These are phyloP conservation scores for Aspergillus terreus DNA, from an alignment of 2,329 filamentous ascomycete genomes.

Conservation along the genomic window DNA sequence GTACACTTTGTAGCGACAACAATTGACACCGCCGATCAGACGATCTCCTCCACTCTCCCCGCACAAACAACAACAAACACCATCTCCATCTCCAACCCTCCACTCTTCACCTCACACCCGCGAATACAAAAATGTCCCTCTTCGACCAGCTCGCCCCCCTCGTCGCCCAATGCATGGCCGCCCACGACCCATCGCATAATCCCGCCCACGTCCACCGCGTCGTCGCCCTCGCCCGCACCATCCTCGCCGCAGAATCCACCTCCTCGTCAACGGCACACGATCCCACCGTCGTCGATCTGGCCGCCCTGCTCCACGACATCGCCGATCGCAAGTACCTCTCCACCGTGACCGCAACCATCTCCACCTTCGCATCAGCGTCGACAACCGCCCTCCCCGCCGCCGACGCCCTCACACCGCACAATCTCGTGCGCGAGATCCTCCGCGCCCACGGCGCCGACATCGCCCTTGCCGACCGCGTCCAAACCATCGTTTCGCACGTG, in stretches of 20 bases:
- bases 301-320: slow-evolving; percentile 80
- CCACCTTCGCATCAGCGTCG: background rate
- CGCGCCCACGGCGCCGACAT: slow-evolving; percentile 48
- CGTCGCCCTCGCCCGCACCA: slow-evolving; percentile 64
- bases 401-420: slow-evolving; percentile 18
- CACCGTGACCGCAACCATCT: slow-evolving; percentile 21
- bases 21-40: background rate
- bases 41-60: background rate
- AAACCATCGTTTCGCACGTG: slow-evolving; percentile 70
- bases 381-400: background rate
- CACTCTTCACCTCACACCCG: background rate
- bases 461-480: slow-evolving; percentile 62
- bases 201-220: slow-evolving; percentile 81
- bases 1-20: background rate
- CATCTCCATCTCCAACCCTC: background rate
- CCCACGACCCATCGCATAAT: slow-evolving; percentile 80
- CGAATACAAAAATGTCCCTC: slow-evolving; percentile 30
- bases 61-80: background rate
- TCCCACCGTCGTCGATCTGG: slow-evolving; percentile 59
- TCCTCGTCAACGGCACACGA: slow-evolving; percentile 43
- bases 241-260: slow-evolving; percentile 50
- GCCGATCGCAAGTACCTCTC: slow-evolving; percentile 77
- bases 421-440: slow-evolving; percentile 27
- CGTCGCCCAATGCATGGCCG: slow-evolving; percentile 68
- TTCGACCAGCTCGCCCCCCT: slow-evolving; percentile 57